phyloP scores from a whole-genome alignment of 257 asterid species.

The Catharanthus roseus region DNA sequence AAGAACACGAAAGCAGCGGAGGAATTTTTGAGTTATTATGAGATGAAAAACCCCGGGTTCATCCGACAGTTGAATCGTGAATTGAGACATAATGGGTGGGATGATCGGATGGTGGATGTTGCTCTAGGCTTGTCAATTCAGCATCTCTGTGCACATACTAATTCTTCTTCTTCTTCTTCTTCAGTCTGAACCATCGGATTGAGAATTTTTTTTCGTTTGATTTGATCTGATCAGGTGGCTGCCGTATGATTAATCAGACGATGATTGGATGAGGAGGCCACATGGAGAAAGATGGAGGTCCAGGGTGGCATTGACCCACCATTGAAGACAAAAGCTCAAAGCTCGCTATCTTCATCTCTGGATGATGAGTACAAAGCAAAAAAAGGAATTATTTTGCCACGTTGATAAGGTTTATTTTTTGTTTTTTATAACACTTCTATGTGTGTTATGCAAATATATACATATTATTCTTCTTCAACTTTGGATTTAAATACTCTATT shows the following conservation, averaged over 20 bases:
- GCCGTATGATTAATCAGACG: no score
- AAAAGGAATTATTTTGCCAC: neutral
- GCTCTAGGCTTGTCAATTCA: slow-evolving; percentile 39
- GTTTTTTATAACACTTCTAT: no score
- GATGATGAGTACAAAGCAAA: neutral
- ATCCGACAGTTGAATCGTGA: slow-evolving; percentile 52
- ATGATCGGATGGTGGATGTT: slow-evolving; percentile 34
- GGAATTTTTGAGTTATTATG: slow-evolving; percentile 36
- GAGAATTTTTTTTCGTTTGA: neutral
- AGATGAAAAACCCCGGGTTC: slow-evolving; percentile 45
- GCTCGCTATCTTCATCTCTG: neutral
- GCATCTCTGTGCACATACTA: slow-evolving; percentile 27
- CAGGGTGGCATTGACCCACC: neutral
- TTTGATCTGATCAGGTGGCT: no score
- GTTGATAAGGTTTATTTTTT: neutral
- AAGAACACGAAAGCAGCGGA: slow-evolving; percentile 31
- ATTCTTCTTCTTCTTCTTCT: no score
- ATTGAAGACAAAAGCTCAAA: no score
- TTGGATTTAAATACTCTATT: no score
- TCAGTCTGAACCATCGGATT: slow-evolving; percentile 5
- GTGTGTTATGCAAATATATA: no score
- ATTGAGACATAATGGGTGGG: slow-evolving; percentile 53
- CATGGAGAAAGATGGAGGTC: neutral
- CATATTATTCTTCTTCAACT: no score
- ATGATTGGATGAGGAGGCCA: neutral